Base-by-base conservation (phyloP, 208 protist species). In the Novymonas esmeraldas region DNA sequence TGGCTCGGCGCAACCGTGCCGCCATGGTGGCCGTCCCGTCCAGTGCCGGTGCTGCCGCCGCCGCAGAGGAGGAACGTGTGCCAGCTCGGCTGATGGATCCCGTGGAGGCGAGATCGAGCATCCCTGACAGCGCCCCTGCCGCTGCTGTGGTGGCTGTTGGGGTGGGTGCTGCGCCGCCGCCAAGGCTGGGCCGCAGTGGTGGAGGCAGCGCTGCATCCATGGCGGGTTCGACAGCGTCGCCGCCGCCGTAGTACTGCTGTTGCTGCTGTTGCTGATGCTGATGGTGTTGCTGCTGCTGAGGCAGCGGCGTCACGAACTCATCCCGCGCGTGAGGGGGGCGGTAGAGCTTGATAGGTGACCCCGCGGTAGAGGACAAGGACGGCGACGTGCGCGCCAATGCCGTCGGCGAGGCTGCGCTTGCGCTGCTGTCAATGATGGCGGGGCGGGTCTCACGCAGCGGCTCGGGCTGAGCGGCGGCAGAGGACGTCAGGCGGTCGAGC, bases 311-410 rank as follows among this genome's bases (percentile, higher is more conserved):
- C 51, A 38, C 6, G 10, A 33, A 42, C 16, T 73, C 67, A 16
- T 73, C 67, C 36, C 67, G 67, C 3, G 59, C 67, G 34, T 73
- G 67, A 11, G 67, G 67, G 9, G 67, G 67, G 9, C 67, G 67
- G 45, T 73, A 73, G 9, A 73, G 51, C 57, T 73, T 70, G 14
- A 24, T 16, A 9, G 39, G 22, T 5, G 56, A 48, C 24, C 22
- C 26, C 22, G 38, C n/a, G 20, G 18, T 29, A 13, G 36, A 6
- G 20, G n/a, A 39, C 31, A 57, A 33, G 16, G 31, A 24, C 3
- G 51, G 16, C 29, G 51, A 41, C 49, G 6, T 11, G 14, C 46
- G 46, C 16, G n/a, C 22, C 6, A 24, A 13, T 2, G 49, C 26
- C 16, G 49, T n/a, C 3, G 54, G 10, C 11, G 34, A 44, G 34